Evolutionary conservation across 192 early-diverging fungal species (phyloP).

Genomic region (Chytriomyces sp.): DNA sequence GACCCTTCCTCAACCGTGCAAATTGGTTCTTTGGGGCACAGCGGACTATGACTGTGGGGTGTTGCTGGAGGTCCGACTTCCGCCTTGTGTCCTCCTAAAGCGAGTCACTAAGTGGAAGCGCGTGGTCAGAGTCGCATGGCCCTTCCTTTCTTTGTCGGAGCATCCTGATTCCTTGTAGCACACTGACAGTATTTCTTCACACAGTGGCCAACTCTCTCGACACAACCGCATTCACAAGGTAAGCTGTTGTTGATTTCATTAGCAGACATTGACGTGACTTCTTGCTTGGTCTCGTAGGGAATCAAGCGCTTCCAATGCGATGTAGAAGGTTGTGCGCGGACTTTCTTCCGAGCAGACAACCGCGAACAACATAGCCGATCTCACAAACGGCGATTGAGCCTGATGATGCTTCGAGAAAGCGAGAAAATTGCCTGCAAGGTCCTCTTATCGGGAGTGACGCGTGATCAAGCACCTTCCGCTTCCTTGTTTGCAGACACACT

Average conservation of each 20-base stretch:
- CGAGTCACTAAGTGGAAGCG: not conserved
- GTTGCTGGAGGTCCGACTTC: not conserved
- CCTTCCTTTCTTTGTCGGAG: not conserved
- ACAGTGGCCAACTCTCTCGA: constrained; percentile 20
- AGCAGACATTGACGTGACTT: too few species aligned
- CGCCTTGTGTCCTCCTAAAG: not conserved
- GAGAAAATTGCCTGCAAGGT: constrained; percentile 3
- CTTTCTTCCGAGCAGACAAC: constrained; percentile 24
- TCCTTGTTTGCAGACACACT: too few species aligned
- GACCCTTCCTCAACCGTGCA: not conserved
- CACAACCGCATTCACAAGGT: constrained; percentile 26
- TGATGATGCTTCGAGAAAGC: not conserved
- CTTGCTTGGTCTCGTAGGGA: too few species aligned
- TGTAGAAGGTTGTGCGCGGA: constrained; percentile 5
- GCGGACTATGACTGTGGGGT: not conserved
- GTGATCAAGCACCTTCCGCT: too few species aligned
- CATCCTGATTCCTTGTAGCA: not conserved
- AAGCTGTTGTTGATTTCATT: too few species aligned
- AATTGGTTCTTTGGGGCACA: not conserved
- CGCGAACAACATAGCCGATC: constrained; percentile 7
- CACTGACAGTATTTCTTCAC: not conserved
- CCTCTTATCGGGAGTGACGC: not conserved
- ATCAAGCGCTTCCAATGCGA: not conserved
- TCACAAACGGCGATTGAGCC: not conserved
- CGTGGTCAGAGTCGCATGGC: not conserved